These are phyloP conservation scores for Domatiomyces globalis DNA, from an alignment of 2,329 filamentous ascomycete genomes.

Conservation along the genomic window DNA sequence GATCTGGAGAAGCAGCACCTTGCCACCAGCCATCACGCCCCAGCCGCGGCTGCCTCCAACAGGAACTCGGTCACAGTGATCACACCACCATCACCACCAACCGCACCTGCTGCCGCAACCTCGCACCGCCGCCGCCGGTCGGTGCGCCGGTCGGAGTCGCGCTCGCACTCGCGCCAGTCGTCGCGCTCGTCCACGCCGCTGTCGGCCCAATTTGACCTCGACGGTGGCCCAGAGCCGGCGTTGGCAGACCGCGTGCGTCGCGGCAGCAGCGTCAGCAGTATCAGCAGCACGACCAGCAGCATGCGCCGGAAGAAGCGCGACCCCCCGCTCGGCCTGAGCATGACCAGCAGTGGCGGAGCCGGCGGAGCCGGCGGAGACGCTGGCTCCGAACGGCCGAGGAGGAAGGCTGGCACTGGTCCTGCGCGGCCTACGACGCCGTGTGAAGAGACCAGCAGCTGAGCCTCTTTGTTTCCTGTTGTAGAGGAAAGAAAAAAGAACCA, in stretches of 20 bases:
- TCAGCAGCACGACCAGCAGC: constrained; percentile 12
- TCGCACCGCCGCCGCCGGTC: constrained; percentile 1
- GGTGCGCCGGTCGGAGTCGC: constrained; percentile 10
- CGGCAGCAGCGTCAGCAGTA: constrained; percentile 14
- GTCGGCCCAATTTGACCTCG: constrained; percentile 9
- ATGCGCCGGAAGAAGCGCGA: constrained; percentile 8
- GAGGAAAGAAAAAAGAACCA: too few species aligned
- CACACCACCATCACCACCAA: constrained; percentile 2
- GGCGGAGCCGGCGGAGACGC: background rate
- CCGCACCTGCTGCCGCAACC: background rate
- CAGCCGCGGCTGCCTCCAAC: constrained; percentile 3
- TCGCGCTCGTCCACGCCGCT: constrained; percentile 15
- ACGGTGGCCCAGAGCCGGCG: constrained; percentile 5
- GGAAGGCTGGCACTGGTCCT: background rate
- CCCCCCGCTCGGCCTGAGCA: background rate
- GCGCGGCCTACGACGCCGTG: too few species aligned
- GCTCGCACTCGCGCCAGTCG: constrained; percentile 13
- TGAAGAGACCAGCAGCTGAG: background rate
- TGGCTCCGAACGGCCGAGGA: background rate
- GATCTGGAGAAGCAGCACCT: constrained; percentile 19
- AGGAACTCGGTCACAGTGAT: background rate
- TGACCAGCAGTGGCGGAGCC: background rate
- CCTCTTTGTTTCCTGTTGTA: too few species aligned
- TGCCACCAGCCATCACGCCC: constrained; percentile 11
- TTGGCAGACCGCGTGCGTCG: constrained; percentile 12